These are phyloP conservation scores for Pleurotus pulmonarius DNA, from an alignment of 768 basidiomycete species.

Conservation along the genomic window DNA sequence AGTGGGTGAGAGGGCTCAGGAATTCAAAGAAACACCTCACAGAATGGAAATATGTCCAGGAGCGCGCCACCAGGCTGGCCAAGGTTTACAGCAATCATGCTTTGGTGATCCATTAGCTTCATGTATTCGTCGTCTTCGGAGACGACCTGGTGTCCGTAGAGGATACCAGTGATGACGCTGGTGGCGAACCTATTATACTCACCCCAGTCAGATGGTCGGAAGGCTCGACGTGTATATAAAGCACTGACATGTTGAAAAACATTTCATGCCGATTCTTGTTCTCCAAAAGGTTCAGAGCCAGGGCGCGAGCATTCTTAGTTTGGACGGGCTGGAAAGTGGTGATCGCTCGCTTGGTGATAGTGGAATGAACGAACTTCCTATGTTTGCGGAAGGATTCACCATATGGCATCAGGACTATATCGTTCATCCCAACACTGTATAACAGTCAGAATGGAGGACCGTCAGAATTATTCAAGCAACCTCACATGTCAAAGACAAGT, in stretches of 20 bases:
- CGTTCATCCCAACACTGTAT: not conserved
- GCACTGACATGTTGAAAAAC: not conserved
- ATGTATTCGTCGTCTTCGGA: slow-evolving; percentile 19
- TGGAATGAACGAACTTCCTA: slow-evolving; percentile 46
- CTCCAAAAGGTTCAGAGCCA: slow-evolving; percentile 12
- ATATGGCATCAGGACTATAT: slow-evolving; percentile 1
- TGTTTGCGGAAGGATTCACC: slow-evolving; percentile 49
- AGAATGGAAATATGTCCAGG: slow-evolving; percentile 13
- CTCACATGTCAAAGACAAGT: slow-evolving; percentile 43
- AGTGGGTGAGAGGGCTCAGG: not conserved
- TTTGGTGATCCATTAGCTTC: slow-evolving; percentile 13
- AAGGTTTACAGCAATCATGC: slow-evolving; percentile 9
- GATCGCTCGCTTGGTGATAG: slow-evolving; percentile 40
- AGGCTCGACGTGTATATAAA: not conserved
- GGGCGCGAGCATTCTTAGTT: slow-evolving; percentile 33
- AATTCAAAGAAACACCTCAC: not conserved
- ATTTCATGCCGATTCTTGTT: not conserved
- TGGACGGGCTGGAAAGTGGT: slow-evolving; percentile 36
- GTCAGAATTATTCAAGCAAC: not conserved
- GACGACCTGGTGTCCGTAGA: slow-evolving; percentile 19
- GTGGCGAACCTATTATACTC: slow-evolving; percentile 7
- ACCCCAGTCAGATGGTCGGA: no score
- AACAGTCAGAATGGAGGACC: not conserved
- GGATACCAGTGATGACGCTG: slow-evolving; percentile 13
- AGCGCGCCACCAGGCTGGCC: slow-evolving; percentile 11